Conservation (phyloP, 768 basidiomycete genomes). For the Psilocybe subaeruginosa region DNA sequence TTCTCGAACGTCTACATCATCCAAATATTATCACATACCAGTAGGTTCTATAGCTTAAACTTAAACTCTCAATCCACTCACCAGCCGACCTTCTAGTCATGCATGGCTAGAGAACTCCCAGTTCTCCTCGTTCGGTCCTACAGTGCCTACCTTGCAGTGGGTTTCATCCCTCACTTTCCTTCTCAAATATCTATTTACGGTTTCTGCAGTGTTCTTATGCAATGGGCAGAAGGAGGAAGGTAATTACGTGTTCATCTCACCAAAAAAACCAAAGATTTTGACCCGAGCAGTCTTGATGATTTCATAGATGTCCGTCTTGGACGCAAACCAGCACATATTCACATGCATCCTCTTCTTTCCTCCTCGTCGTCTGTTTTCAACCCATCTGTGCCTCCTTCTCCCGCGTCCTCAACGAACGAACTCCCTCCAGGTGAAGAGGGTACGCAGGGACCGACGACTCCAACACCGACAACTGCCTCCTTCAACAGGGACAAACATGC, state of each 20-base stretch:
- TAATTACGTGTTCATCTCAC: slow-evolving; percentile 16
- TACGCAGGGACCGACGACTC: slow-evolving; percentile 9
- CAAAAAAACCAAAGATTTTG: not conserved
- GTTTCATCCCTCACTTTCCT: slow-evolving; percentile 22
- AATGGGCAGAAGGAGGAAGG: slow-evolving; percentile 91
- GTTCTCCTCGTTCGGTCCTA: slow-evolving; percentile 89
- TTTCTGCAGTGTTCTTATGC: slow-evolving; percentile 75
- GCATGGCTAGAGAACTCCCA: slow-evolving; percentile 88
- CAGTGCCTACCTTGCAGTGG: slow-evolving; percentile 86
- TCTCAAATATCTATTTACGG: not conserved
- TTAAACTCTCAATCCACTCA: too few species aligned
- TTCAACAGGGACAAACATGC: slow-evolving; percentile 4
- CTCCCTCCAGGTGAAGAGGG: not conserved
- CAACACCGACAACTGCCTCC: slow-evolving; percentile 17
- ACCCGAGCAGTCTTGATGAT: slow-evolving; percentile 67
- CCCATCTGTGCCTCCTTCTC: slow-evolving; percentile 23
- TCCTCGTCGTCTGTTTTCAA: slow-evolving; percentile 27
- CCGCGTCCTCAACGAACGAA: slow-evolving; percentile 16
- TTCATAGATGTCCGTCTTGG: slow-evolving; percentile 83
- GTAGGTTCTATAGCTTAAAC: slow-evolving; percentile 27
- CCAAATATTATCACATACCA: slow-evolving; percentile 96
- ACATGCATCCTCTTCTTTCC: slow-evolving; percentile 41
- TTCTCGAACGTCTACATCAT: slow-evolving; percentile 86
- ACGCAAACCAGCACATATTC: slow-evolving; percentile 52
- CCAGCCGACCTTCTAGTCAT: slow-evolving; percentile 44